A percentile compares a stretch with the other conserved stretches of the same genome.
phyloP scores from a whole-genome alignment of 495 filamentous ascomycete genomes.

The Trichocladium antarcticum region DNA sequence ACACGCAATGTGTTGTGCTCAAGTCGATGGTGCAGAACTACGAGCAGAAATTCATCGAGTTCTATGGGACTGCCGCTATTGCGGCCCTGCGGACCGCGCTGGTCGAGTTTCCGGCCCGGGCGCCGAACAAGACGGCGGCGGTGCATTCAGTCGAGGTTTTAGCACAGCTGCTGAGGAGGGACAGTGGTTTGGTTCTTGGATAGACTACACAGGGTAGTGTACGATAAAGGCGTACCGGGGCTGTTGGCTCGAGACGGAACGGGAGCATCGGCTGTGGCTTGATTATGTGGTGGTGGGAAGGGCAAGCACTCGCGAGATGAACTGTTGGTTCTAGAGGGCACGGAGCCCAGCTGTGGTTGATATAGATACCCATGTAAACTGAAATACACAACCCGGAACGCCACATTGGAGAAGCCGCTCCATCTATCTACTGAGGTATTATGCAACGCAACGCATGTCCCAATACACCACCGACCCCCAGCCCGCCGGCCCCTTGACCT shows the following conservation, averaged over 20 bases:
- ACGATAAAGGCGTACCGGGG: not conserved
- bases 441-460: not conserved
- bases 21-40: conserved; percentile 63
- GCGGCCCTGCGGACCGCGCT: conserved; percentile 53
- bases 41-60: conserved; percentile 57
- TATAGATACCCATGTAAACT: conserved; percentile 10
- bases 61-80: conserved; percentile 63
- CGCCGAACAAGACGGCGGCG: conserved; percentile 39
- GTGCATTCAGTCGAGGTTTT: conserved; percentile 50
- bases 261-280: not conserved
- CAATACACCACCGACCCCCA: not conserved
- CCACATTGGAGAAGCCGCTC: not conserved
- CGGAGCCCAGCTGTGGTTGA: not conserved
- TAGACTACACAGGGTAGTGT: conserved; percentile 4
- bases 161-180: conserved; percentile 45
- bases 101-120: conserved; percentile 53
- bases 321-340: too few species aligned
- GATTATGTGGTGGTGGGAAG: not conserved
- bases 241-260: not conserved
- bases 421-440: conserved; percentile 3
- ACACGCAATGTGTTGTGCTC: conserved; percentile 70
- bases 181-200: conserved; percentile 44
- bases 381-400: conserved; percentile 1
- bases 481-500: not conserved
- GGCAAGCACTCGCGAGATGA: too few species aligned